Evolutionary conservation across 2,329 filamentous ascomycete genomes (phyloP).

Genomic region (Fusarium sp.): DNA sequence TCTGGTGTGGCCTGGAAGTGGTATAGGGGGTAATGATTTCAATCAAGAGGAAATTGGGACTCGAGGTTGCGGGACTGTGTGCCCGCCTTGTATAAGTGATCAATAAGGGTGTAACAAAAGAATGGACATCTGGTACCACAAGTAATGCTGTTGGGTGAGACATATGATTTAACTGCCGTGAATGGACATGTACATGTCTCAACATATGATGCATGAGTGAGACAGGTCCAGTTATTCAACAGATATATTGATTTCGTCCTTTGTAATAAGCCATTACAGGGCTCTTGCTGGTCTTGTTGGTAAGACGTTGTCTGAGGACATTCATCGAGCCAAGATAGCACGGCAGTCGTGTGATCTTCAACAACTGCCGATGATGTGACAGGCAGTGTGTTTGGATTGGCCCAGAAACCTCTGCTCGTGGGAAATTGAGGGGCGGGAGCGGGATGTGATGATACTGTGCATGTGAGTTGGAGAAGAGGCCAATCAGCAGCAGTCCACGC

Average conservation of each 20-base stretch:
- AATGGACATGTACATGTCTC: not conserved
- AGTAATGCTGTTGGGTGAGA: slow-evolving; percentile 1
- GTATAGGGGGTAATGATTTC: not conserved
- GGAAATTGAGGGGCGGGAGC: not conserved
- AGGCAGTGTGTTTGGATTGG: not conserved
- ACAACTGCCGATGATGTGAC: slow-evolving; percentile 4
- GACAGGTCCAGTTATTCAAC: not conserved
- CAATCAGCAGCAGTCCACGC: not conserved
- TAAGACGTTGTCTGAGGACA: not conserved
- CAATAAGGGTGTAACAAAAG: slow-evolving; percentile 24
- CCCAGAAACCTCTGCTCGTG: not conserved
- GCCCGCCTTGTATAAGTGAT: slow-evolving; percentile 33
- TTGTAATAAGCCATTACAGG: not conserved
- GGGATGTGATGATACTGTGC: slow-evolving; percentile 6
- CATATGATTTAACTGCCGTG: not conserved
- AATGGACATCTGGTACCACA: slow-evolving; percentile 21
- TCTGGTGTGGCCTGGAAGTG: not conserved
- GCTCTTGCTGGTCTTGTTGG: not conserved
- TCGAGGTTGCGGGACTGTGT: not conserved
- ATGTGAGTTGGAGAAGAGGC: not conserved
- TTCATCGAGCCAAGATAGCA: not conserved
- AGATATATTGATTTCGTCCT: not conserved
- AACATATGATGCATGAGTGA: not conserved
- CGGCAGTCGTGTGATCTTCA: not conserved
- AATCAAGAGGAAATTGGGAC: slow-evolving; percentile 11